Evolutionary conservation across 2,329 filamentous ascomycete species (phyloP).

Genomic region (Xylariales sp.): DNA sequence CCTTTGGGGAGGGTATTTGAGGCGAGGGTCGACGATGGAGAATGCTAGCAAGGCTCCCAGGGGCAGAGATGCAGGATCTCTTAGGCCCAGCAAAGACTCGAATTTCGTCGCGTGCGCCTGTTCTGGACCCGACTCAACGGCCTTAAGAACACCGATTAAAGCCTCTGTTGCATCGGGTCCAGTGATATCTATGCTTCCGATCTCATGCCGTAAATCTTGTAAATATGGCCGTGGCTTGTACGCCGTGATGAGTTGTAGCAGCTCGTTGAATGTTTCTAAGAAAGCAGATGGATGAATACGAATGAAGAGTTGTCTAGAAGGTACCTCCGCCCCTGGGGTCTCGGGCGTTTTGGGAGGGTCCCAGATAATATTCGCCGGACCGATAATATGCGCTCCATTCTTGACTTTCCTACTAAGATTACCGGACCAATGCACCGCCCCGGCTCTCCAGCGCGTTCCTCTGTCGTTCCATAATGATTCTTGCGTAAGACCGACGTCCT

Average conservation of each 20-base stretch:
- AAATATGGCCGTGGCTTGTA: slow-evolving; percentile 71
- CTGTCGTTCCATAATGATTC: slow-evolving; percentile 71
- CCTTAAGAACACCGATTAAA: slow-evolving; percentile 74
- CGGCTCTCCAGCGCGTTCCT: slow-evolving; percentile 76
- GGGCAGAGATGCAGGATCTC: slow-evolving; percentile 77
- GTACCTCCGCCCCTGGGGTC: slow-evolving; percentile 36
- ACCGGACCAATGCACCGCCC: slow-evolving; percentile 62
- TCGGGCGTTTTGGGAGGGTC: slow-evolving; percentile 58
- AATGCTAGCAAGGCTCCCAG: slow-evolving; percentile 78
- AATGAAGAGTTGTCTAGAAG: slow-evolving; percentile 68
- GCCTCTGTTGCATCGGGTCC: slow-evolving; percentile 83
- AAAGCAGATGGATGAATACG: slow-evolving; percentile 87
- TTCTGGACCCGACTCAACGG: slow-evolving; percentile 53
- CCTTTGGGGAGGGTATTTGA: slow-evolving; percentile 78
- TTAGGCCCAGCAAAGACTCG: slow-evolving; percentile 65
- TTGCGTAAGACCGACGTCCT: slow-evolving; percentile 70
- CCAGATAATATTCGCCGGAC: slow-evolving; percentile 82
- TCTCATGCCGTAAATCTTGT: slow-evolving; percentile 76
- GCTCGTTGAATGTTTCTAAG: slow-evolving; percentile 72
- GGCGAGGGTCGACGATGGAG: slow-evolving; percentile 79
- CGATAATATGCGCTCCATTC: slow-evolving; percentile 68
- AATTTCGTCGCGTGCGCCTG: slow-evolving; percentile 63
- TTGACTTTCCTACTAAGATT: slow-evolving; percentile 65
- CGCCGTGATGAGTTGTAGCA: slow-evolving; percentile 67
- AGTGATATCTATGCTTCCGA: slow-evolving; percentile 68